Conservation (phyloP, 257 asterid genomes). For the Lithospermum erythrorhizon region DNA sequence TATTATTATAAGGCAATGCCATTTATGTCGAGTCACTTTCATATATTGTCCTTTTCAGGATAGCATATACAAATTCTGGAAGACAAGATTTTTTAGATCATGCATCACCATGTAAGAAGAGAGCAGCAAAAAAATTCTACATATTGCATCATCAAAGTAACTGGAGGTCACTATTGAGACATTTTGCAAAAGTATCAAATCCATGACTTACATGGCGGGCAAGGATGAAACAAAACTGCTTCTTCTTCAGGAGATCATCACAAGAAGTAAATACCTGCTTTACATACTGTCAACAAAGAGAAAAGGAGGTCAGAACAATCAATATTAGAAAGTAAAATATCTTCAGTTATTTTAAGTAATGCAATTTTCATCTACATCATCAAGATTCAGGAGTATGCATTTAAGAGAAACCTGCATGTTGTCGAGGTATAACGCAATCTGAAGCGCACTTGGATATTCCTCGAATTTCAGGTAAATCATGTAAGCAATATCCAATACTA, state of each 20-base stretch:
- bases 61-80: too few species aligned
- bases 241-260: slow-evolving; percentile 42
- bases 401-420: slow-evolving; percentile 48
- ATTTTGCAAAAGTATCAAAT: neutral
- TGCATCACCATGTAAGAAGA: too few species aligned
- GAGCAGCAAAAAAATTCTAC: neutral
- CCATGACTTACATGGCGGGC: slow-evolving; percentile 75
- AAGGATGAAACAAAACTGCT: slow-evolving; percentile 74
- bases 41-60: too few species aligned
- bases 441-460: slow-evolving; percentile 76
- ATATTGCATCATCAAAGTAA: neutral
- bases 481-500: slow-evolving; percentile 75
- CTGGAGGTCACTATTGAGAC: neutral
- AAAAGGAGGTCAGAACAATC: neutral
- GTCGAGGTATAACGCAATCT: slow-evolving; percentile 73
- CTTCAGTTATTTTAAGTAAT: neutral
- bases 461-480: slow-evolving; percentile 68
- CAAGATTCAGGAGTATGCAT: neutral
- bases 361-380: neutral
- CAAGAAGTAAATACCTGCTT: slow-evolving; percentile 57
- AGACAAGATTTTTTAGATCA: too few species aligned
- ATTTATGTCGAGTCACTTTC: too few species aligned
- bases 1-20: too few species aligned
- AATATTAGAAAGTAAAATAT: too few species aligned
- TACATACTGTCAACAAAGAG: slow-evolving; percentile 43